Conservation (phyloP, 176 grass and related monocot genomes). For the Thalia dealbata region DNA sequence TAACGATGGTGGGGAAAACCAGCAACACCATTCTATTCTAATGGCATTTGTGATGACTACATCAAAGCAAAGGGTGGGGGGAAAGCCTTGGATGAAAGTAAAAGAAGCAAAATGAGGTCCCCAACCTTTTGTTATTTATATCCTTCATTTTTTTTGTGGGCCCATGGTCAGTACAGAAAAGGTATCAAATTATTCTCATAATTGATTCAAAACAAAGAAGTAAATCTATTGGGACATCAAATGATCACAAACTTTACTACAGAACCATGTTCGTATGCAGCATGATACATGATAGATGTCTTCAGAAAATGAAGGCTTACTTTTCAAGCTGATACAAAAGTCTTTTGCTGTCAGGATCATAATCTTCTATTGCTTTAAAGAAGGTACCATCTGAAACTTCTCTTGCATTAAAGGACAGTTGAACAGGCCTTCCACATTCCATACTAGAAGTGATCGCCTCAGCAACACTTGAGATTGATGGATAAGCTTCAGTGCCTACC, state of each 20-base stretch:
- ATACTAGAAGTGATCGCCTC: constrained; percentile 43
- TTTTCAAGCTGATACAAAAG: constrained; percentile 76
- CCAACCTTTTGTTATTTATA: too few species aligned
- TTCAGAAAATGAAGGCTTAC: constrained; percentile 32
- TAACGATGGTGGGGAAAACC: neutral
- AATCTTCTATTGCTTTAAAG: constrained; percentile 84
- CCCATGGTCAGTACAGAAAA: too few species aligned
- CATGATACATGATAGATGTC: neutral
- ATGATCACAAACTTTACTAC: neutral
- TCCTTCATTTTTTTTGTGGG: too few species aligned
- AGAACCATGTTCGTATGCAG: neutral
- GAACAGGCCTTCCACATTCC: constrained; percentile 72
- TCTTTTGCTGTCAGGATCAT: constrained; percentile 64
- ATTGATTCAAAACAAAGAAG: too few species aligned
- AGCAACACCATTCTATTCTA: too few species aligned
- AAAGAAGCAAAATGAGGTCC: too few species aligned
- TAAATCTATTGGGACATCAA: neutral
- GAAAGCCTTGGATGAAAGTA: too few species aligned
- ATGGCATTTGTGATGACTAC: too few species aligned
- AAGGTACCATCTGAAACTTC: constrained; percentile 93
- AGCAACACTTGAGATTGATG: constrained; percentile 52
- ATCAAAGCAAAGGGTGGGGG: too few species aligned
- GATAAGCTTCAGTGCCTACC: constrained; percentile 52
- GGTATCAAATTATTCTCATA: too few species aligned
- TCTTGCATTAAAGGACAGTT: constrained; percentile 83